Base-by-base conservation (phyloP, 805 yeast genomes). In the Yamadazyma sp. region DNA sequence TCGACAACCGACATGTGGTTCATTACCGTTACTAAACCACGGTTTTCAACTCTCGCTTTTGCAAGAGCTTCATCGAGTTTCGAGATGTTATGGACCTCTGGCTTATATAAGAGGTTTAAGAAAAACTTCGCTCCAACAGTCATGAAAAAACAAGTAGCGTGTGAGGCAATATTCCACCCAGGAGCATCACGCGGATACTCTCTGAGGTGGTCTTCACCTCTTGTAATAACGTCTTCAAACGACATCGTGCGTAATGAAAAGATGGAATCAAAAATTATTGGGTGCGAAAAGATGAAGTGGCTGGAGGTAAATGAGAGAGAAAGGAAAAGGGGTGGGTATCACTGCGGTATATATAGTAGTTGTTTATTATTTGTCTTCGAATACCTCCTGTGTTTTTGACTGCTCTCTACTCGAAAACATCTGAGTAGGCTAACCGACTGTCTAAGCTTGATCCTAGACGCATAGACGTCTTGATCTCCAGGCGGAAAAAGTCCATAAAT, bases 1-100 rank as follows among this genome's bases (percentile, higher is more conserved):
- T 91, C 99, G 16, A 88, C 84, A 21, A 75, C 84, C 3, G 90
- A 82, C 93, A 87, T 85, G 54, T 89, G 96, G 58, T 90, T 90
- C 95, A 88, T 87, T 11, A 87, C 74, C 0, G 98, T 91, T 44
- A 91, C 49, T 1, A 91, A 58, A 0, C 93, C 84, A 30, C 97
- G 64, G 42, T 83, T 78, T 50, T 89, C 91, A 1, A 50, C 47
- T 32, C 81, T 62, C 0, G 93, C 80, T 43, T 71, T 71, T n/a
- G 70, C 68, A 27, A 85, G 53, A 0, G 91, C 93, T 10, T 52
- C 60, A 37, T 82, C 84, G 12, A 91, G 62, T 43, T 73, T 77
- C 4, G 84, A 84, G 9, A 82, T 57, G 32, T 86, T 77, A 41
- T 73, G 69, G 9, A 87, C 64, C 28, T 71, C 59, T 2, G 90